Evolutionary conservation across 116 monocot genomes (phyloP), one percentile per base, ranked within the genome.

Genomic region (Trichopus zeylanicus): DNA sequence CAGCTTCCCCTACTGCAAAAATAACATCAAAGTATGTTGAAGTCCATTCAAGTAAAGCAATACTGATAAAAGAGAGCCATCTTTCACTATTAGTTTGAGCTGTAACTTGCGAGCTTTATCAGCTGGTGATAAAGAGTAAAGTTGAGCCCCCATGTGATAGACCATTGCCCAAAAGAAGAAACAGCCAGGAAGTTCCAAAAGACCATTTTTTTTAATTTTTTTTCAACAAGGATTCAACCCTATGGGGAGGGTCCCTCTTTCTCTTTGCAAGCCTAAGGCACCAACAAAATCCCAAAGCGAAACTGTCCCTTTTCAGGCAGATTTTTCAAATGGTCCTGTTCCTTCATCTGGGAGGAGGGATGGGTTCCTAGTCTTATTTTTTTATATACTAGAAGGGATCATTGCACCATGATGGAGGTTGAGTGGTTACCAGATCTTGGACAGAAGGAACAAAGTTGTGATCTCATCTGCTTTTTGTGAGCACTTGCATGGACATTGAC

Each of bases 1-100:
- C 76, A 88, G 19, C 59, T 66, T 53, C 65, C 77, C 58, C 74
- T 82, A 61, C 77, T 74, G 79, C 38, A 67, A 13, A 1, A 3
- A 67, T n/a, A 65, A 55, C 32, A 5, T 33, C 12, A 18, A 24
- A 52, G 12, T 56, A 12, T 57, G 57, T 52, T 56, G 29, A 49
- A 53, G 19, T 31, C 25, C 37, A 60, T 78, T 46, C 66, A 58
- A 25, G 61, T 30, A 31, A 55, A 68, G 30, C 51, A 9, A 27
- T 37, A 52, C 27, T 18, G 5, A 6, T 21, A 57, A 58, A 38
- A 64, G 46, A 48, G 48, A 63, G 61, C 61, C 31, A 31, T 55
- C 66, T 66, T 66, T 61, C 39, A 65, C 53, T 53, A 48, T 61
- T 28, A 54, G 42, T 22, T 53, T 55, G 48, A 53, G 1, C 7